Percentiles rank a stretch among this genome's conserved stretches.
phyloP scores from a whole-genome alignment of 495 filamentous ascomycete genomes.

The Thermochaetoides thermophila region DNA sequence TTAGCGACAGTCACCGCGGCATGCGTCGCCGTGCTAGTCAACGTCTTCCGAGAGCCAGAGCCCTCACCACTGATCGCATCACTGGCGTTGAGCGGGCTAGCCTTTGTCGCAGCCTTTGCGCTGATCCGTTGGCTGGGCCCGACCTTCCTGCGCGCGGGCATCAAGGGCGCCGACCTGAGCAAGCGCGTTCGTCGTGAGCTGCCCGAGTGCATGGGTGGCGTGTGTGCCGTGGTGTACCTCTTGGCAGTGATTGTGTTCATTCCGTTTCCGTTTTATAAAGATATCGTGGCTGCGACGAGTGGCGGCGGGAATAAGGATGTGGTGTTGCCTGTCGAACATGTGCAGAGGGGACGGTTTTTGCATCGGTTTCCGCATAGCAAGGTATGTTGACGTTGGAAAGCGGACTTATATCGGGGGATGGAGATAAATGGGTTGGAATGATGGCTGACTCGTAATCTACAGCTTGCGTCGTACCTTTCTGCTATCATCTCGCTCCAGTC shows the following conservation, averaged over 20 bases:
- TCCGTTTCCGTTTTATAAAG: constrained; percentile 94
- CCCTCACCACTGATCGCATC: constrained; percentile 83
- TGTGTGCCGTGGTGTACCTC: constrained; percentile 86
- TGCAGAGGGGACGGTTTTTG: constrained; percentile 63
- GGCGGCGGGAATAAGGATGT: constrained; percentile 86
- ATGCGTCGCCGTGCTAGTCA: constrained; percentile 59
- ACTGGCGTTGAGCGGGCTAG: constrained; percentile 69
- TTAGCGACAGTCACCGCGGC: constrained; percentile 53
- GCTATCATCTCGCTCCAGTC: constrained; percentile 83
- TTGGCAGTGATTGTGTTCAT: constrained; percentile 79
- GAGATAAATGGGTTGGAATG: too few relatives aligned
- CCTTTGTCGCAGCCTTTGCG: constrained; percentile 63
- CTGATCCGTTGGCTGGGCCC: constrained; percentile 92
- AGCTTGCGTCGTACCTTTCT: constrained; percentile 92
- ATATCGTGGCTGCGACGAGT: constrained; percentile 90
- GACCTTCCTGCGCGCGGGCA: constrained; percentile 71
- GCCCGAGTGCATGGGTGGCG: constrained; percentile 94
- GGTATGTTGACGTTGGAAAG: too few relatives aligned
- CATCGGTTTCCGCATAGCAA: constrained; percentile 92
- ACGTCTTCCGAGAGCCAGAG: constrained; percentile 57
- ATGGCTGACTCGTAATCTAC: too few relatives aligned
- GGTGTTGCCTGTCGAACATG: constrained; percentile 47
- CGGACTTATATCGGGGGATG: too few relatives aligned
- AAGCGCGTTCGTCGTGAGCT: constrained; percentile 58
- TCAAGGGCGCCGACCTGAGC: constrained; percentile 83